Base-by-base conservation (phyloP, 75 land plant genomes). In the Isoetes taiwanensis region DNA sequence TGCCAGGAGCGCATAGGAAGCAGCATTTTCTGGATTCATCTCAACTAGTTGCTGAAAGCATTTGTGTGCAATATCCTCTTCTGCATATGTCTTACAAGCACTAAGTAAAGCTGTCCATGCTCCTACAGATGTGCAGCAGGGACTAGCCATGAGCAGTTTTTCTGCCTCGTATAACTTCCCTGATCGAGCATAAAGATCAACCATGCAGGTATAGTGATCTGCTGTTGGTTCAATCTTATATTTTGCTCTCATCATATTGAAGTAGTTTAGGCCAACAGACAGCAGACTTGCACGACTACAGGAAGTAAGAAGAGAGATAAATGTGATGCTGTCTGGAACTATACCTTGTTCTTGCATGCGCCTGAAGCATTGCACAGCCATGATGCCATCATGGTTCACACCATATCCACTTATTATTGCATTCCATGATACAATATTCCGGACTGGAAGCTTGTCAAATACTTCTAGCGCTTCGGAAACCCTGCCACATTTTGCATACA, bases 401-500 rank as follows among this genome's bases (percentile, higher is more conserved):
- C 41, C 66, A 37, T 64, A 64, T 17, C 64, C 66, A 8, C 41
- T 1, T 26, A 64, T 64, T 30, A 59, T 21, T 32, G 38, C 66
- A 26, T 59, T 59, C 29, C 37, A 21, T 6, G 64, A 24, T 35
- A 33, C 20, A 4, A 64, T 20, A 28, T 57, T 59, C 19, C 41
- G 35, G 20, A 10, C 64, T 11, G 16, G n/a, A 63, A 64, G 25
- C 64, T 59, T 27, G 37, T 59, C 41, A 28, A 64, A 31, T 8
- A n/a, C 28, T 31, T 28, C 37, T 4, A 25, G 16, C 17, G 66
- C 66, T 32, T 19, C 33, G 10, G 28, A 4, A 20, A 64, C 12
- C 20, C 28, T 32, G 12, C 66, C 64, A 34, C 66, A 57, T 58
- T 62, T 34, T 19, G 65, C 65, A 56, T 56, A 60, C 63, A 67